Percentiles rank a stretch among this genome's conserved stretches.
These are phyloP conservation scores for Ramularia endophylla DNA, from an alignment of 2,329 filamentous ascomycete species.

Conservation along the genomic window DNA sequence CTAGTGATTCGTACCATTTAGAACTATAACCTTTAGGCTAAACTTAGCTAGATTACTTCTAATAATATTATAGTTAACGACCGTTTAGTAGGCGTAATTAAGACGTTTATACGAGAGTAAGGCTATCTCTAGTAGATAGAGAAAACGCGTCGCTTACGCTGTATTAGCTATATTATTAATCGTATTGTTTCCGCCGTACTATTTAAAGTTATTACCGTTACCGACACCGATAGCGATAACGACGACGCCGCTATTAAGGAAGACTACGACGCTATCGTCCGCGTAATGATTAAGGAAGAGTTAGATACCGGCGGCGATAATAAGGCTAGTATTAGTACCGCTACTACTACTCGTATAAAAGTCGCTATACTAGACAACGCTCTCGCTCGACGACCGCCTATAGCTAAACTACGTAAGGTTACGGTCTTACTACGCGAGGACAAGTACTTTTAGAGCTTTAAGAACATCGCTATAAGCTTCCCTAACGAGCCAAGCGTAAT, in stretches of 20 bases:
- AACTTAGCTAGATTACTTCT: slow-evolving; percentile 2
- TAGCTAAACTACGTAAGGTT: too few species aligned
- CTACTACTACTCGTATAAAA: too few species aligned
- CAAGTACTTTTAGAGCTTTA: too few species aligned
- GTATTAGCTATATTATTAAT: slow-evolving; percentile 3
- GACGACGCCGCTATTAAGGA: neutral
- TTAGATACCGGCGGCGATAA: neutral
- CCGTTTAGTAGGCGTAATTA: neutral
- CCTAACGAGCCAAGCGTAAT: neutral
- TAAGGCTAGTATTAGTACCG: too few species aligned
- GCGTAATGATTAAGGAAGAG: neutral
- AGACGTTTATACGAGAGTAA: neutral
- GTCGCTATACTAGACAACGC: too few species aligned
- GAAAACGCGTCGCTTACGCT: slow-evolving; percentile 1
- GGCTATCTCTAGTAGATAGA: neutral
- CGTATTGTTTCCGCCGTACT: neutral
- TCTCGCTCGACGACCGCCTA: too few species aligned
- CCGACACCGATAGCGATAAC: neutral
- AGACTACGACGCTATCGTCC: too few species aligned
- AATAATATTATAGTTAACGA: slow-evolving; percentile 3
- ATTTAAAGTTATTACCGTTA: neutral
- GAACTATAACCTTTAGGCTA: neutral
- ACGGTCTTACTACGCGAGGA: too few species aligned
- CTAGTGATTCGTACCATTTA: neutral
- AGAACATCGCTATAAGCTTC: neutral